phyloP scores from a whole-genome alignment of 2,329 filamentous ascomycete species.

The Coleophoma eucalyptorum region DNA sequence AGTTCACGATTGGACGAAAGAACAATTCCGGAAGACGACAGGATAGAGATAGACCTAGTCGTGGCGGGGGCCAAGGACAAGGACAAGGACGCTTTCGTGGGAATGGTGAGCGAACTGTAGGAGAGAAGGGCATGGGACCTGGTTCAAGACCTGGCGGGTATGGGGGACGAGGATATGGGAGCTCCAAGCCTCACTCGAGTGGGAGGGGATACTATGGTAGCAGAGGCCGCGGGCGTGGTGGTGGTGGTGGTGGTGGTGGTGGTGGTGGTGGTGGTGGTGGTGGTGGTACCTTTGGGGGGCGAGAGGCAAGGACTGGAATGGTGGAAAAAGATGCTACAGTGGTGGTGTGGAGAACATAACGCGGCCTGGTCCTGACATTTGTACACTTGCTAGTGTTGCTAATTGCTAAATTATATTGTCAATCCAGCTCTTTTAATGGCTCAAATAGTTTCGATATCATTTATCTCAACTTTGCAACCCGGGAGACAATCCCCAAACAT shows the following conservation, averaged over 20 bases:
- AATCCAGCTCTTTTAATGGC: too few species aligned
- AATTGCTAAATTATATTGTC: too few species aligned
- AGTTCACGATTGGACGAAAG: constrained; percentile 49
- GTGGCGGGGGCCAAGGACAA: constrained; percentile 1
- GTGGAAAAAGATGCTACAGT: neutral
- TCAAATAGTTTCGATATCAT: too few species aligned
- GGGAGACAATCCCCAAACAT: too few species aligned
- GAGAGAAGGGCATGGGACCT: neutral
- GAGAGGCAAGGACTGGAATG: neutral
- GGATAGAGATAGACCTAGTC: neutral
- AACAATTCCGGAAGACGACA: neutral
- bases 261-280: neutral
- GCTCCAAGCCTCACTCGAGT: neutral
- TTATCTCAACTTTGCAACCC: too few species aligned
- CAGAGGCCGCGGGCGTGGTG: constrained; percentile 1
- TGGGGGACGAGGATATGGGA: neutral
- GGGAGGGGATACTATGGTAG: neutral
- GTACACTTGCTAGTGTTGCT: too few species aligned
- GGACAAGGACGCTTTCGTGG: neutral
- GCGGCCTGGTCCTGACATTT: neutral
- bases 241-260: neutral
- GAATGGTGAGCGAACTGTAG: neutral
- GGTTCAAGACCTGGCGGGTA: neutral
- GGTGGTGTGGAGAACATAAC: neutral
- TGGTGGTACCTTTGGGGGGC: neutral